Conservation (phyloP, 2,329 filamentous ascomycete genomes). For the Colletotrichum sp. region DNA sequence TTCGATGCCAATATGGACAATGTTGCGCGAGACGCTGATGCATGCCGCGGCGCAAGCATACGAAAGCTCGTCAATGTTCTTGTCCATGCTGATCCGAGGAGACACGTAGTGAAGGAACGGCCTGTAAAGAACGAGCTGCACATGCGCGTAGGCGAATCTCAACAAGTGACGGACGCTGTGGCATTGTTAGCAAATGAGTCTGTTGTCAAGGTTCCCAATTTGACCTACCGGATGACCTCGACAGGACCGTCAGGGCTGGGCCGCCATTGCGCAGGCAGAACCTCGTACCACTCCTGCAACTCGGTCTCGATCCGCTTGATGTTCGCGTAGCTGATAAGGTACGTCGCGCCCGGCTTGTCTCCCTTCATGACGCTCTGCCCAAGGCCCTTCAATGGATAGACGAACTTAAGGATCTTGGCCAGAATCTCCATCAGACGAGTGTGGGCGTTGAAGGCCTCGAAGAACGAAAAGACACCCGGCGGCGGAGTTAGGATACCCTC, state of each 20-base stretch:
- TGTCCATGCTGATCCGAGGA: slow-evolving; percentile 60
- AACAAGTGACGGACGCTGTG: slow-evolving; percentile 73
- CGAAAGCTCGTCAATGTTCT: slow-evolving; percentile 73
- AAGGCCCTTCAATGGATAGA: slow-evolving; percentile 68
- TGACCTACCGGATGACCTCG: slow-evolving; percentile 75
- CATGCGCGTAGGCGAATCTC: slow-evolving; percentile 80
- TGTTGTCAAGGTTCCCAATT: neutral
- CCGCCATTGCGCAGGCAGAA: slow-evolving; percentile 76
- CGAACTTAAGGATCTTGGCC: slow-evolving; percentile 66
- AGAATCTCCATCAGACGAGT: slow-evolving; percentile 68
- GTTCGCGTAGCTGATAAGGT: slow-evolving; percentile 66
- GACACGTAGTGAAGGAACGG: slow-evolving; percentile 87
- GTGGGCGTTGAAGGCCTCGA: slow-evolving; percentile 71
- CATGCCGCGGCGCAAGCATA: slow-evolving; percentile 74
- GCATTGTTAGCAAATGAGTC: neutral
- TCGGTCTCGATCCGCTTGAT: slow-evolving; percentile 71
- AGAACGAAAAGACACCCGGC: slow-evolving; percentile 61
- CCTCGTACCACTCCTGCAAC: slow-evolving; percentile 67
- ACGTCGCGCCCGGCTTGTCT: slow-evolving; percentile 52
- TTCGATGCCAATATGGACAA: slow-evolving; percentile 80
- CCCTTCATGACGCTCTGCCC: slow-evolving; percentile 51
- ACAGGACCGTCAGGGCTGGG: slow-evolving; percentile 79
- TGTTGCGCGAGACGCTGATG: slow-evolving; percentile 70
- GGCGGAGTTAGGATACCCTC: slow-evolving; percentile 61
- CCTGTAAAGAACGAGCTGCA: slow-evolving; percentile 82